A percentile compares a stretch with the other conserved stretches of the same genome.
These are phyloP conservation scores for Scutellaria galericulata DNA, from an alignment of 257 asterid species.

Conservation along the genomic window DNA sequence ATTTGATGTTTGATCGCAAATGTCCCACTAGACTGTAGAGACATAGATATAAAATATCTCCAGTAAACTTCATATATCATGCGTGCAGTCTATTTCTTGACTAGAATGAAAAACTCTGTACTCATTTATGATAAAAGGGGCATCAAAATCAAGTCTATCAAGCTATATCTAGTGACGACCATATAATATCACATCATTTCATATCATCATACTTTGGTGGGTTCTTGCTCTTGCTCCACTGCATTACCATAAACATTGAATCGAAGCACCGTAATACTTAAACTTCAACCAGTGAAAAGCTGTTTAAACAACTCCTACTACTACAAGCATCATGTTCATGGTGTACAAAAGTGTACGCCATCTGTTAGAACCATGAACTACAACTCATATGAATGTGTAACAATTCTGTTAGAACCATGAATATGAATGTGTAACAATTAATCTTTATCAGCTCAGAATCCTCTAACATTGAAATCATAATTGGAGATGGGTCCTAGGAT, in stretches of 20 bases:
- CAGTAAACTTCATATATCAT: background rate
- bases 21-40: background rate
- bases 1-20: background rate
- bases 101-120: background rate
- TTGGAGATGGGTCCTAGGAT: background rate
- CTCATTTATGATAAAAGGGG: background rate
- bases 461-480: background rate
- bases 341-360: background rate
- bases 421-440: background rate
- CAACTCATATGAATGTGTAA: background rate
- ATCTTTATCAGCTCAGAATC: background rate
- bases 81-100: background rate
- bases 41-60: background rate
- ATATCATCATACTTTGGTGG: background rate
- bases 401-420: background rate
- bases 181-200: too few species aligned
- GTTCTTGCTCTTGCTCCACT: background rate
- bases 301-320: background rate
- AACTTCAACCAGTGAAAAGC: slow-evolving; percentile 5
- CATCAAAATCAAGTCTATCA: background rate
- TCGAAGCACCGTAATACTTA: background rate
- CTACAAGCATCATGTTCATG: background rate
- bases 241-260: background rate
- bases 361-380: background rate
- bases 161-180: background rate